Percentiles rank a stretch among this genome's conserved stretches.
phyloP scores from a whole-genome alignment of 2,329 filamentous ascomycete species.

The Karstenula rhodostoma region DNA sequence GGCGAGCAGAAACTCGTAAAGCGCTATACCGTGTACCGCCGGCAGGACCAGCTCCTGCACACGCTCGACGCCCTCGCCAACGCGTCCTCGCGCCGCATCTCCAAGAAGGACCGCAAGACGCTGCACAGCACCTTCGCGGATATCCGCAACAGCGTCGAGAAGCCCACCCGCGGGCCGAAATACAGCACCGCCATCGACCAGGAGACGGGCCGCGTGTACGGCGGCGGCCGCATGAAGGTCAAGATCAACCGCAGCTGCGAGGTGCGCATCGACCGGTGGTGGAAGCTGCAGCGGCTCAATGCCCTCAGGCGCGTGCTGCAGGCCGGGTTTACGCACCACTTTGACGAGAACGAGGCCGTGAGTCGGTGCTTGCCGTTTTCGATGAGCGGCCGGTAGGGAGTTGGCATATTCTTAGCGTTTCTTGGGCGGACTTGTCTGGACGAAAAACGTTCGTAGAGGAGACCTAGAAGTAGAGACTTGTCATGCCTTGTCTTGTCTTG shows the following conservation, averaged over 20 bases:
- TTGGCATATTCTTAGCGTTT: background rate
- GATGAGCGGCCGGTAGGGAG: conserved; percentile 29
- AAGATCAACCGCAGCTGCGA: conserved; percentile 66
- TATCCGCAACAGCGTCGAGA: conserved; percentile 71
- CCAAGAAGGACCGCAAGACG: conserved; percentile 71
- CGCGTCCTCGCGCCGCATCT: conserved; percentile 67
- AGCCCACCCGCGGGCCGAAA: conserved; percentile 71
- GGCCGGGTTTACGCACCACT: conserved; percentile 48
- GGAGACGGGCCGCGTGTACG: conserved; percentile 67
- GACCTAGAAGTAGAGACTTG: background rate
- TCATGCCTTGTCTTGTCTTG: background rate
- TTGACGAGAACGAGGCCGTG: conserved; percentile 48
- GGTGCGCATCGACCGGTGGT: conserved; percentile 75
- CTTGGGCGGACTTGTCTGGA: background rate
- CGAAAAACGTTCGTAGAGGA: background rate
- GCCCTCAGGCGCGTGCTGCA: conserved; percentile 68
- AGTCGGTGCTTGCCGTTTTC: conserved; percentile 44
- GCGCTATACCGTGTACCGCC: conserved; percentile 72
- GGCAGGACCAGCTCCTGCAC: conserved; percentile 67
- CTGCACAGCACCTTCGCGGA: conserved; percentile 73
- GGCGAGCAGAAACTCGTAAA: conserved; percentile 58
- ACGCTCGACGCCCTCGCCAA: conserved; percentile 67
- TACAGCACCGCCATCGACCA: conserved; percentile 71
- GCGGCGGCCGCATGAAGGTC: conserved; percentile 65
- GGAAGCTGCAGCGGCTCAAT: conserved; percentile 73